phyloP scores from a whole-genome alignment of 768 basidiomycete species.

The Saitozyma sp. region DNA sequence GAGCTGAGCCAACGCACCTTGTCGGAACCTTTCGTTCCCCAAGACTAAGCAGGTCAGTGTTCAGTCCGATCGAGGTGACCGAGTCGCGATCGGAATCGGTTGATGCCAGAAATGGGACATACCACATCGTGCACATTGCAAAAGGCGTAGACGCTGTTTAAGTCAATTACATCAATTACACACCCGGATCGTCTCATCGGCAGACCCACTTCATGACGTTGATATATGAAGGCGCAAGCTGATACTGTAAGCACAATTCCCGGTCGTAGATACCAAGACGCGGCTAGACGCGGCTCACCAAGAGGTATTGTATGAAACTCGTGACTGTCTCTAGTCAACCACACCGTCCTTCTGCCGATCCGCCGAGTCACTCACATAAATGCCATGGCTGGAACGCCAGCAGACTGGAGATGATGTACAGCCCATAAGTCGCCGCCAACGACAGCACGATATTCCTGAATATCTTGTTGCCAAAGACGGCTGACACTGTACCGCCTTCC shows the following conservation, averaged over 20 bases:
- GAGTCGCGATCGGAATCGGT: background rate
- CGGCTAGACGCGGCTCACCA: constrained; percentile 1
- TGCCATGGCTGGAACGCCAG: constrained; percentile 94
- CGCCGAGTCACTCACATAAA: constrained; percentile 59
- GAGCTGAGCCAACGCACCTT: constrained; percentile 56
- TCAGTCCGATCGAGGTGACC: background rate
- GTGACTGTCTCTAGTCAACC: constrained; percentile 59
- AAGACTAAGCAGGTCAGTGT: constrained; percentile 57
- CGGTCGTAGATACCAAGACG: too few relatives aligned
- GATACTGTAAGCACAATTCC: too few relatives aligned
- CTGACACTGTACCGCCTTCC: constrained; percentile 58
- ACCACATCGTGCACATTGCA: constrained; percentile 53
- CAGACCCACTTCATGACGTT: constrained; percentile 89
- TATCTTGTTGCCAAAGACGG: constrained; percentile 66
- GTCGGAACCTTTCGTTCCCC: constrained; percentile 96
- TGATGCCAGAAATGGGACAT: constrained; percentile 13
- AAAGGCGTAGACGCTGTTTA: constrained; percentile 63
- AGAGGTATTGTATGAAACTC: constrained; percentile 69
- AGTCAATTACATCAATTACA: constrained; percentile 2
- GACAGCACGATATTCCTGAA: constrained; percentile 86
- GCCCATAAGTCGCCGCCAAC: constrained; percentile 78
- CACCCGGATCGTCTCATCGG: constrained; percentile 46
- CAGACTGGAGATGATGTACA: constrained; percentile 79
- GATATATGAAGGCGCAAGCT: constrained; percentile 88
- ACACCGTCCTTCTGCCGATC: background rate